phyloP scores from a whole-genome alignment of 2,329 filamentous ascomycete species.

The Pestalotiopsis sp. region DNA sequence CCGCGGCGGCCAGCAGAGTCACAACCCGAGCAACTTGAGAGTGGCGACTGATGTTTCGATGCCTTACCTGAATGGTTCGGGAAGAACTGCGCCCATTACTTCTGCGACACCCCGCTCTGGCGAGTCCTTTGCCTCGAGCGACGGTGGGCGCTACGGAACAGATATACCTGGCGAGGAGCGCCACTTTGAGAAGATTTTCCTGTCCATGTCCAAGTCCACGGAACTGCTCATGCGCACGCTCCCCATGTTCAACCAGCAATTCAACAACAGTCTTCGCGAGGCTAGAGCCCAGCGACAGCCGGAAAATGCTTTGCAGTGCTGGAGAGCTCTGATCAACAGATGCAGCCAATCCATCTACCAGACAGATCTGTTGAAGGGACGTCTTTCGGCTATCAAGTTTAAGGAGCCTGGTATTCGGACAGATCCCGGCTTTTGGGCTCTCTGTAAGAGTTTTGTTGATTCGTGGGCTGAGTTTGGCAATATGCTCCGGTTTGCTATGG shows the following conservation, averaged over 20 bases:
- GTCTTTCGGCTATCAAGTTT: conserved; percentile 79
- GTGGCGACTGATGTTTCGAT: conserved; percentile 58
- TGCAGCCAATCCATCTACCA: conserved; percentile 72
- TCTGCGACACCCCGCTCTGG: conserved; percentile 78
- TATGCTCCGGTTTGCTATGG: conserved; percentile 58
- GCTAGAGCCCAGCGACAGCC: conserved; percentile 62
- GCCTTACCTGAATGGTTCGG: conserved; percentile 50
- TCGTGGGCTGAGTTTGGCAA: conserved; percentile 69
- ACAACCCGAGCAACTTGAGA: conserved; percentile 55
- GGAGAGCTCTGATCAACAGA: conserved; percentile 71
- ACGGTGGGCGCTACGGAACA: conserved; percentile 51
- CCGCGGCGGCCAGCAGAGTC: conserved; percentile 38
- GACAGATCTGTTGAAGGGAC: conserved; percentile 70
- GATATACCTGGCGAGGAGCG: conserved; percentile 77
- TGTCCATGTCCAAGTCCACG: conserved; percentile 73
- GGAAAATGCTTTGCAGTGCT: conserved; percentile 63
- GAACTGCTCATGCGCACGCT: conserved; percentile 73
- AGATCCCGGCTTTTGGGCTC: conserved; percentile 62
- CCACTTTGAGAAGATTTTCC: conserved; percentile 80
- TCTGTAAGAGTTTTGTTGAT: conserved; percentile 75
- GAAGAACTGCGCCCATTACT: conserved; percentile 53
- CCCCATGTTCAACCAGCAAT: conserved; percentile 69
- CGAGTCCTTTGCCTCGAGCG: conserved; percentile 71
- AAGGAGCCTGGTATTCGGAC: conserved; percentile 78
- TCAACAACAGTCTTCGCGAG: conserved; percentile 63